Base-by-base conservation (phyloP, 768 basidiomycete species). In the Leucogyrophana mollusca region DNA sequence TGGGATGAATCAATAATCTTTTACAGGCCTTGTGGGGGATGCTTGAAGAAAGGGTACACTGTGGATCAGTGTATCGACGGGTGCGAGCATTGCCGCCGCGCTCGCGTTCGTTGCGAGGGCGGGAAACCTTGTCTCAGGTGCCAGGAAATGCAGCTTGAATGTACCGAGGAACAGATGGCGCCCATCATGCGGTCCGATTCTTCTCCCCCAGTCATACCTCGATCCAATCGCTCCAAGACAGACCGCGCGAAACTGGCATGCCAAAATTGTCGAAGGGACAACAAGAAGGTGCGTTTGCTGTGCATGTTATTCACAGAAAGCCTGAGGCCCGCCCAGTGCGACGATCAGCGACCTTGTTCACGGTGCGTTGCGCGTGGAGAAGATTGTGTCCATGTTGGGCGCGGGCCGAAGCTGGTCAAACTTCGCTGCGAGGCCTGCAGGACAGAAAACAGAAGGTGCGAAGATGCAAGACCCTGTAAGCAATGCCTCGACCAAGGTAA, bases 201-300 rank as follows among this genome's bases (percentile, higher is more conserved):
- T 2, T 44, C 22, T 0, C 56, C 61, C 39, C 54, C 60, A 51
- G 30, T 54, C 23, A 39, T 58, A 40, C 43, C 53, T 45, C 53
- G 69, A 52, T 45, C 36, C 50, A 43, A 42, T 50, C 63, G 70
- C 36, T 56, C 64, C 17, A 66, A 60, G 49, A 62, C 64, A 55
- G 81, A 82, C 49, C 72, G 80, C 30, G 79, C 74, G 32, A 83
- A 82, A 54, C 46, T 79, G 46, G 81, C 82, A 2, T 84, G 82
- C 61, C 71, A 74, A 53, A 76, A 65, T 40, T 84, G 83, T 61
- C 74, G 80, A 22, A 74, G 74, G 50, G 82, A 82, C 54, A 84
- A 84, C 56, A 83, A 83, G 61, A 83, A 84, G 78, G 82, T 74
- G 43, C 4, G 57, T 43, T 23, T 34, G 6, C 36, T 34, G 34